phyloP scores from a whole-genome alignment of 2,329 filamentous ascomycete species.

The Simplicillium aogashimaense region DNA sequence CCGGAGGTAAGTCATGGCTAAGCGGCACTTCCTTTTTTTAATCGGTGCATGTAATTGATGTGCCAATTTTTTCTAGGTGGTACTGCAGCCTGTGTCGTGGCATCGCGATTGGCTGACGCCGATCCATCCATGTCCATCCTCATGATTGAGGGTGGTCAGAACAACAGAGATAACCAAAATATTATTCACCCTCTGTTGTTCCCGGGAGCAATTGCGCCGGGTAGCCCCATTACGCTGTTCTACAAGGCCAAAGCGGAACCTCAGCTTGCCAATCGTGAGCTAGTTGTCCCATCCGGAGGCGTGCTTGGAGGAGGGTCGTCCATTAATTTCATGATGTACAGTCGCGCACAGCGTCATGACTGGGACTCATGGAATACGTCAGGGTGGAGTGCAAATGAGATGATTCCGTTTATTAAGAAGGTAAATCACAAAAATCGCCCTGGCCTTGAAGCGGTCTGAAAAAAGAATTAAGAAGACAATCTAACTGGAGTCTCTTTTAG shows the following conservation, averaged over 20 bases:
- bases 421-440: constrained; percentile 38
- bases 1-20: too few species aligned
- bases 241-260: background rate
- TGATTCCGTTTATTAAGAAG: constrained; percentile 39
- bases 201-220: constrained; percentile 10
- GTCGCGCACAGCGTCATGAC: constrained; percentile 17
- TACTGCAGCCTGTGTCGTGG: constrained; percentile 15
- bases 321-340: constrained; percentile 22
- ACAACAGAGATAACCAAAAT: constrained; percentile 14
- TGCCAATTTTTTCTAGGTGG: constrained; percentile 8
- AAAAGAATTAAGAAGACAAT: constrained; percentile 29
- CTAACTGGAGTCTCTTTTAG: constrained; percentile 38
- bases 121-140: constrained; percentile 15
- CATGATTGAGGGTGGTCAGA: constrained; percentile 16
- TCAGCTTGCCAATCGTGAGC: constrained; percentile 11
- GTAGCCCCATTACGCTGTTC: constrained; percentile 2
- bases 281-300: constrained; percentile 14
- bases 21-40: too few species aligned
- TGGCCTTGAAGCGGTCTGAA: constrained; percentile 18
- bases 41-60: too few species aligned
- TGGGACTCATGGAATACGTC: constrained; percentile 41
- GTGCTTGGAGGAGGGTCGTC: constrained; percentile 21
- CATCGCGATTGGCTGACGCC: constrained; percentile 14
- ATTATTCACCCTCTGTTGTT: constrained; percentile 14
- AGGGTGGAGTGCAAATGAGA: constrained; percentile 40